Base-by-base conservation (phyloP, 495 filamentous ascomycete species). In the Aspergillus conjunctus region DNA sequence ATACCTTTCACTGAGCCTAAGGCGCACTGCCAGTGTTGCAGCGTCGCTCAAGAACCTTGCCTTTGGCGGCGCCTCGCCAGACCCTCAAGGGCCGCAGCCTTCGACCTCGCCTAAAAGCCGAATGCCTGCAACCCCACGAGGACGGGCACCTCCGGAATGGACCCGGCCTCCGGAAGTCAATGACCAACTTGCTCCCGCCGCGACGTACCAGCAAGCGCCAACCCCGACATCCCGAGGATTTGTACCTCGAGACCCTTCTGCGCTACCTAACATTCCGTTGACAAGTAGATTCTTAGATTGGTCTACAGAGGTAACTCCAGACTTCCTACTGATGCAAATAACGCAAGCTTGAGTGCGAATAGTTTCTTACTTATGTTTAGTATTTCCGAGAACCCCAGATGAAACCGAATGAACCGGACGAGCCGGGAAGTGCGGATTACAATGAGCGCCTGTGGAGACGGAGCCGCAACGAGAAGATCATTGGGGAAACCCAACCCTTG, bases 331-430 rank as follows among this genome's bases (percentile, higher is more conserved):
- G 53, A 26, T 59, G 52, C 61, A 37, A 63, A 34, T 33, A 64
- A 44, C 55, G 55, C 58, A 57, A 51, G 56, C 32, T 45, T 51
- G 48, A 59, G 21, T 65, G 45, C 18, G 41, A 65, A 61, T 57
- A 62, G 50, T 62, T 70, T 68, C 75, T 82, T 22, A 81, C 68
- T 30, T 14, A 37, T 65, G 11, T 60, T 32, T 65, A 87, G 77
- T 98, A 99, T 71, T 99, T 97, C 83, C 91, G 94, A 45, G 92
- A 99, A 73, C 95, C 95, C 44, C 94, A 99, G 74, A 99, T 99
- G 94, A 94, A 93, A 68, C 87, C 91, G 14, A 91, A 88, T 54
- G 94, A 99, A 66, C 89, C 92, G 26, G 94, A 99, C 61, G 94
- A 99, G 73, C 94, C 94, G 20, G 94, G 94, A 12, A 96, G 91